Base-by-base conservation (phyloP, 371 early-diverging fungal genomes). In the Apophysomyces elegans region DNA sequence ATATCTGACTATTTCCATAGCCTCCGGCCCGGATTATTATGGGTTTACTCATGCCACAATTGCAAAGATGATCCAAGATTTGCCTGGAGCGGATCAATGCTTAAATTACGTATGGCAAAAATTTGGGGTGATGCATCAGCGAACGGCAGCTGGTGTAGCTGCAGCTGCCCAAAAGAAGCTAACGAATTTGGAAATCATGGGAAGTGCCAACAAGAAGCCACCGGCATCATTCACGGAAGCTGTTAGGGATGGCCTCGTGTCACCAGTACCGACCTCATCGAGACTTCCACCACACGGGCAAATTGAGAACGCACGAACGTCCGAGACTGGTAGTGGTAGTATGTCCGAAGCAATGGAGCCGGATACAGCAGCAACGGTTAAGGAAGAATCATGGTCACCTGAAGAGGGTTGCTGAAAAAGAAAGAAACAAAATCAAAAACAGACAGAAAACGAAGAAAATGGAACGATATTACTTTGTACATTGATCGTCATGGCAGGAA, bases 21-120 rank as follows among this genome's bases (percentile, higher is more conserved):
- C 91, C 4, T 92, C 92, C 1, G 97, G 97, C 5, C 95, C 96
- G 0, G 97, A 96, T 62, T 94, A 90, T 66, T 96, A 91, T 82
- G 97, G 96, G 0, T 90, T 95, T 65, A 87, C 95, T 43, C 91
- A 93, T 59, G 91, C 95, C 4, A 92, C 93, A 0, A 91, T 96
- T 62, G 87, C 90, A 21, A 92, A 90, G 70, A 87, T 94, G 86
- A 93, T 96, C 37, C 96, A 96, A 76, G 95, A 93, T 58, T 73
- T 96, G 35, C 93, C 93, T 0, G 83, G 87, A 39, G 90, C 90
- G 0, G 80, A 87, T 5, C 78, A 84, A 62, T 95, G 94, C 71
- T 74, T 81, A 43, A 79, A 89, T 47, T 96, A 94, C 65, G 83
- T 87, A 1, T 81, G 84, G 82, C 93, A 92, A 43, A 75, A 81